phyloP scores from a whole-genome alignment of 108 stramenopile species.

The Nitzschia putrida region DNA sequence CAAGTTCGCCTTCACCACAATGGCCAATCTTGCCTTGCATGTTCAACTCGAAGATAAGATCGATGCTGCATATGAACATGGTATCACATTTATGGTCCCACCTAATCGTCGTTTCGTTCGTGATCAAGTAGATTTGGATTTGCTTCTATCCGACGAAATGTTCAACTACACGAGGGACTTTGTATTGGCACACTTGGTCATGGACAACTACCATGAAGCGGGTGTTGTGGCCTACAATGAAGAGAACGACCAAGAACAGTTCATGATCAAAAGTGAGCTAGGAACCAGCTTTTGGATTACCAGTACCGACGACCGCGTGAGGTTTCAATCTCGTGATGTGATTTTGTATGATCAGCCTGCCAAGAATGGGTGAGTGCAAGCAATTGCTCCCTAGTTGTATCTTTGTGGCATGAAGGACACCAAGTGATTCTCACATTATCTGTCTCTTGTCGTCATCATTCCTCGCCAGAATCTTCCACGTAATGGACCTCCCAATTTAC shows the following conservation, averaged over 20 bases:
- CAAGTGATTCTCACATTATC: neutral
- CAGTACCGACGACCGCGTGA: conserved; percentile 29
- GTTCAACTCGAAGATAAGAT: conserved; percentile 30
- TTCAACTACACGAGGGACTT: conserved; percentile 31
- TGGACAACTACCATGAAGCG: conserved; percentile 30
- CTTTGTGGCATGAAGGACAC: neutral
- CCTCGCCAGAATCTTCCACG: conserved; percentile 33
- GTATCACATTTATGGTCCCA: conserved; percentile 39
- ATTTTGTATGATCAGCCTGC: conserved; percentile 29
- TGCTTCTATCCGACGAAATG: conserved; percentile 24
- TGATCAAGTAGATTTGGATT: conserved; percentile 33
- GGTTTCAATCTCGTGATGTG: conserved; percentile 37
- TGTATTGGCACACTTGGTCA: conserved; percentile 36
- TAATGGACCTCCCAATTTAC: conserved; percentile 27
- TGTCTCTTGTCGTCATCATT: neutral
- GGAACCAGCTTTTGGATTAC: conserved; percentile 42
- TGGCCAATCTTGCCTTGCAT: conserved; percentile 39
- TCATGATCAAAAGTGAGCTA: conserved; percentile 29
- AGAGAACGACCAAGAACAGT: conserved; percentile 22
- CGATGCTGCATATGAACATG: conserved; percentile 31
- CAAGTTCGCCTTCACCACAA: conserved; percentile 31
- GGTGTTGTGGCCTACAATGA: conserved; percentile 28
- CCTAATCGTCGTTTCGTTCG: conserved; percentile 49
- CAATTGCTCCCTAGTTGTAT: conserved; percentile 3
- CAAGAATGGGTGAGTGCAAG: conserved; percentile 28